Evolutionary conservation across 345 rosid genomes (phyloP), one percentile per base, ranked within the genome.

Genomic region (Lenwebbia sp.): DNA sequence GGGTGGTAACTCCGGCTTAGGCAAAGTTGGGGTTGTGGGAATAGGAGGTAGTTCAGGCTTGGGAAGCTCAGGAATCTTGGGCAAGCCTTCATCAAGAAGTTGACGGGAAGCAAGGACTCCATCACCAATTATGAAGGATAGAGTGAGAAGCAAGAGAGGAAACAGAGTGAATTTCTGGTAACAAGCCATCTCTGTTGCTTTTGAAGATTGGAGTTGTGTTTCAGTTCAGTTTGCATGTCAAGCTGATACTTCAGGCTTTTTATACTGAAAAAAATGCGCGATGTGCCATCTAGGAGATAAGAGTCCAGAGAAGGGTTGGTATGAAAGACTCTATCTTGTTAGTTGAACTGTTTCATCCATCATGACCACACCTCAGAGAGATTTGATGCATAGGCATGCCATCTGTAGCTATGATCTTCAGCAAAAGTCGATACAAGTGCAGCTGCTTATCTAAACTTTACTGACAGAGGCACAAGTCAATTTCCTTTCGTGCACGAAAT

Each of bases 101-200:
- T 10, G 75, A 75, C 50, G 70, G n/a, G 88, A 82, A 54, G 89
- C 91, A 19, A 50, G 84, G 25, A 82, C 87, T 9, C 57, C 85
- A 17, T 65, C 54, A n/a, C 84, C 57, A 30, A 65, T 52, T 10
- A 76, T 25, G 49, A 81, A 81, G 81, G 51, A 50, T 22, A 83
- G 83, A 28, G 81, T 49, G 5, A 47, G 30, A 56, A 84, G 53
- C 74, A 89, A 74, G 51, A 83, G 50, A 62, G 83, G 9, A 23
- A 30, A 56, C 50, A 83, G 54, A 23, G 56, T 2, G 33, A 26
- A 78, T 76, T 51, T 86, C 25, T 10, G 19, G 76, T 84, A 49
- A 49, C n/a, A 14, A 56, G 84, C 83, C 91, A 88, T 88, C 23
- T 85, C 60, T 17, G 11, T 9, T 5, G 81, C 81, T 33, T 70